Evolutionary conservation across 2,329 filamentous ascomycete genomes (phyloP), one percentile per base, ranked within the genome.

Genomic region (Epichloe sibirici): DNA sequence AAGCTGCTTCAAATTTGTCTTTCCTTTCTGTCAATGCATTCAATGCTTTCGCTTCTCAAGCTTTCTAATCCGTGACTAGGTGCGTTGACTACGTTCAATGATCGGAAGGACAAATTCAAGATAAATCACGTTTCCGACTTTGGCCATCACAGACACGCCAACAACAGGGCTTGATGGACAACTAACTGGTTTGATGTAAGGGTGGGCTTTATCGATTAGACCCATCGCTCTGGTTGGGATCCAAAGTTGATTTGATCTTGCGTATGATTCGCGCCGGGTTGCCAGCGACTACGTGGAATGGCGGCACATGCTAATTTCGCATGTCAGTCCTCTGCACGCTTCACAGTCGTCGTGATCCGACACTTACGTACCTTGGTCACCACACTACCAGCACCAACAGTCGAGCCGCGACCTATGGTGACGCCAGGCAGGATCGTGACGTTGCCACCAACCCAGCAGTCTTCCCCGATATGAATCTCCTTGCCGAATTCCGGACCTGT

Each of bases 401-500:
- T 86, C 4, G 73, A 75, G 0, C 89, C 88, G 51, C 77, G 74
- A 0, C 90, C 89, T 57, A 95, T 85, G 1, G 78, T 90, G 25
- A 95, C 82, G 0, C 89, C 89, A 0, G 87, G 82, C 44, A 90
- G 70, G 17, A 95, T 78, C 23, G 74, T 79, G 5, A 81, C 82
- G 61, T 83, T 84, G 0, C 86, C 86, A 1, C 83, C 86, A 34
- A 91, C 68, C 87, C 87, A 89, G 68, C 86, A 87, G 69, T 95
- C 89, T 57, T 89, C 83, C 0, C 84, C 88, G 51, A 95, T 81
- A 37, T 73, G 76, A 56, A 95, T 87, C 9, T 85, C 79, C 58
- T 79, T 81, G 0, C 88, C 90, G 8, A 71, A 62, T 66, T 95
- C 90, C 0, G 88, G 88, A 0, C 89, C 89, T 13, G 78, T 74